A percentile compares a stretch with the other conserved stretches of the same genome.
phyloP scores from a whole-genome alignment of 2,329 filamentous ascomycete genomes.

The Trichoderma sp. region DNA sequence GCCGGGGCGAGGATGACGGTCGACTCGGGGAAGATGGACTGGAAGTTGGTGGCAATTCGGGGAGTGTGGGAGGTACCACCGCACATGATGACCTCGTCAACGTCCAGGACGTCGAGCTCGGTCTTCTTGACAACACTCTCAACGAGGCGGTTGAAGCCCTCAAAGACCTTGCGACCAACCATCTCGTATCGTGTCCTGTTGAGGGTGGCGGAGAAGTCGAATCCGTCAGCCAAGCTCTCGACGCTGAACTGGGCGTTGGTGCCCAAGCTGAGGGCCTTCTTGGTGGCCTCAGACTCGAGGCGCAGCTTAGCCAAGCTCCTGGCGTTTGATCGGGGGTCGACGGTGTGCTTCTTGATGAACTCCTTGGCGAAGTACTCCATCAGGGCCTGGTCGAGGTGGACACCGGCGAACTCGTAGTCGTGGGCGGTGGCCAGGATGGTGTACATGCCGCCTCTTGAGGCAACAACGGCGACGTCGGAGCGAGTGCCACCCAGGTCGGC shows the following conservation, averaged over 20 bases:
- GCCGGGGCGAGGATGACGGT: constrained; percentile 82
- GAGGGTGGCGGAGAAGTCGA: constrained; percentile 89
- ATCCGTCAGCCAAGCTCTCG: constrained; percentile 83
- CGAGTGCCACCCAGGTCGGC: constrained; percentile 91
- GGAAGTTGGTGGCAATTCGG: constrained; percentile 81
- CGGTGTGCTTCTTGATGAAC: constrained; percentile 95
- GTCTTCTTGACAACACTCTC: constrained; percentile 89
- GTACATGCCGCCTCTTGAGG: constrained; percentile 93
- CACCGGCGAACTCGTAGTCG: constrained; percentile 91
- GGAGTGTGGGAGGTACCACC: constrained; percentile 93
- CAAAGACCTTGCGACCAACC: constrained; percentile 81
- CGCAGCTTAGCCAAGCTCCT: constrained; percentile 88
- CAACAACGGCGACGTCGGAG: constrained; percentile 87
- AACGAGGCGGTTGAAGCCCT: constrained; percentile 83
- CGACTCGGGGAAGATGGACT: constrained; percentile 75
- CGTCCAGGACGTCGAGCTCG: constrained; percentile 84
- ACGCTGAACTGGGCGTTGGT: constrained; percentile 89
- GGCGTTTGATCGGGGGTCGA: constrained; percentile 79
- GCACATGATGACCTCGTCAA: constrained; percentile 91
- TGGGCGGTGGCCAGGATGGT: constrained; percentile 90
- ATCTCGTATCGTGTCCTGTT: constrained; percentile 94
- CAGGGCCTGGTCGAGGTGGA: constrained; percentile 83
- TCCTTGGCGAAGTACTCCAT: constrained; percentile 98
- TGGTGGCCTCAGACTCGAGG: constrained; percentile 85
- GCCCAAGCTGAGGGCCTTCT: constrained; percentile 88